Percentiles rank a stretch among this genome's conserved stretches.
phyloP scores from a whole-genome alignment of 352 stramenopile genomes.

The Phytopythium chamaehyphon region DNA sequence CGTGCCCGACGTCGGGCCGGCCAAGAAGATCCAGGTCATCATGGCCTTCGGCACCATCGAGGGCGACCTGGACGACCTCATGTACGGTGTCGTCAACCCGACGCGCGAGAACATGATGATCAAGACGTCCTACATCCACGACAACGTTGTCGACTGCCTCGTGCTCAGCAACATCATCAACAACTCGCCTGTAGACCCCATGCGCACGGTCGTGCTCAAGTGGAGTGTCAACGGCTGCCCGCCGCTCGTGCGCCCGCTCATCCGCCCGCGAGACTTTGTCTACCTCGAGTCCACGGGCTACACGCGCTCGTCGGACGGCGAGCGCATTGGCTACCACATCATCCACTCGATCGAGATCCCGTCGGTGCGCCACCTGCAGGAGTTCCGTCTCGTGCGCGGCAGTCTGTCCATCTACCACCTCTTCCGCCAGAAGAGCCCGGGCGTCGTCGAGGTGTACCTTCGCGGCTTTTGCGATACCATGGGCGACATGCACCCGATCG shows the following conservation, averaged over 20 bases:
- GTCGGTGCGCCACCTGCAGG: constrained; percentile 5
- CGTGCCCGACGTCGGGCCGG: constrained; percentile 4
- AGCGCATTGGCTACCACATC: constrained; percentile 13
- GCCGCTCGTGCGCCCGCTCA: constrained; percentile 1
- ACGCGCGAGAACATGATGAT: constrained; percentile 13
- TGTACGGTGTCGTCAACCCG: constrained; percentile 13
- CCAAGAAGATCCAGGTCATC: constrained; percentile 10
- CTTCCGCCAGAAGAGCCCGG: constrained; percentile 6
- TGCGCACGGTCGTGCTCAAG: constrained; percentile 15
- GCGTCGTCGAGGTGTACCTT: constrained; percentile 14
- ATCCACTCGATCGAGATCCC: constrained; percentile 12
- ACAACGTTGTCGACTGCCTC: constrained; percentile 12
- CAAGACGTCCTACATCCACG: constrained; percentile 15
- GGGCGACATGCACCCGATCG: constrained; percentile 9
- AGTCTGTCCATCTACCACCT: constrained; percentile 11
- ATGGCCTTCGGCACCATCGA: constrained; percentile 8
- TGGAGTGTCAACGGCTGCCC: constrained; percentile 11
- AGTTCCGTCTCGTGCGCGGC: constrained; percentile 10
- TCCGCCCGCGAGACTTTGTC: constrained; percentile 9
- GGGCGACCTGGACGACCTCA: constrained; percentile 11
- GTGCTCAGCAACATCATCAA: constrained; percentile 13
- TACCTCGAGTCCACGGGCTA: constrained; percentile 15
- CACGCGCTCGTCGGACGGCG: constrained; percentile 1
- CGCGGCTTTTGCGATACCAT: constrained; percentile 7
- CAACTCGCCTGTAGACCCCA: constrained; percentile 14